Percentiles rank a stretch among this genome's conserved stretches.
phyloP scores from a whole-genome alignment of 345 rosid genomes.

The Microcos paniculata region DNA sequence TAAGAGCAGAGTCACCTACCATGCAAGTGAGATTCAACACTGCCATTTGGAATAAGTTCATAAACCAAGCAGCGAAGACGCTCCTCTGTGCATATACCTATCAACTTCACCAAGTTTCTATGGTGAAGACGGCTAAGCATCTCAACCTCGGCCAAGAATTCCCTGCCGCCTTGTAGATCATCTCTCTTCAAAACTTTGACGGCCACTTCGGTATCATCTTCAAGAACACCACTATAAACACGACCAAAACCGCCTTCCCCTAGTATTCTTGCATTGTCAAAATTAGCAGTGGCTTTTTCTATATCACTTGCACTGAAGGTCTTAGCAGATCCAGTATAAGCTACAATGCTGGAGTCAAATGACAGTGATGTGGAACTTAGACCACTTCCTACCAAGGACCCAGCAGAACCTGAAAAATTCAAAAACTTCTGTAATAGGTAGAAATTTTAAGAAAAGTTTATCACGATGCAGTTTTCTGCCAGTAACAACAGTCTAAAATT shows the following conservation, averaged over 20 bases:
- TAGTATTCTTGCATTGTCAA: conserved; percentile 63
- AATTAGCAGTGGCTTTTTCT: conserved; percentile 73
- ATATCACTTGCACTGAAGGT: conserved; percentile 76
- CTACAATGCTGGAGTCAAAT: conserved; percentile 79
- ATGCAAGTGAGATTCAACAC: conserved; percentile 94
- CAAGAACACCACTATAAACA: conserved; percentile 78
- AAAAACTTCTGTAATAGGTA: not conserved
- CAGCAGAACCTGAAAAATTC: conserved; percentile 50
- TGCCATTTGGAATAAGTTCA: conserved; percentile 94
- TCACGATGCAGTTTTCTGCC: conserved; percentile 6
- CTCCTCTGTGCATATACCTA: conserved; percentile 93
- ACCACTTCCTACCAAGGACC: conserved; percentile 63
- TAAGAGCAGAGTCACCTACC: conserved; percentile 40
- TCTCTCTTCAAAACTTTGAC: conserved; percentile 93
- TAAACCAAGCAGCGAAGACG: conserved; percentile 80
- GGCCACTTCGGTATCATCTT: conserved; percentile 83
- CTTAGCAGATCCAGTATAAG: conserved; percentile 83
- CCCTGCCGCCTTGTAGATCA: conserved; percentile 89
- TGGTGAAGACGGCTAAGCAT: conserved; percentile 99
- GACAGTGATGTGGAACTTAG: conserved; percentile 75
- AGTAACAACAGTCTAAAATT: not conserved
- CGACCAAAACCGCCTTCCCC: conserved; percentile 98
- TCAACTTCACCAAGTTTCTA: conserved; percentile 86
- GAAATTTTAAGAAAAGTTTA: not conserved
- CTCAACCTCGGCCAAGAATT: conserved; percentile 94